These are phyloP conservation scores for Cordyceps javanica DNA, from an alignment of 2,329 filamentous ascomycete genomes.

Conservation along the genomic window DNA sequence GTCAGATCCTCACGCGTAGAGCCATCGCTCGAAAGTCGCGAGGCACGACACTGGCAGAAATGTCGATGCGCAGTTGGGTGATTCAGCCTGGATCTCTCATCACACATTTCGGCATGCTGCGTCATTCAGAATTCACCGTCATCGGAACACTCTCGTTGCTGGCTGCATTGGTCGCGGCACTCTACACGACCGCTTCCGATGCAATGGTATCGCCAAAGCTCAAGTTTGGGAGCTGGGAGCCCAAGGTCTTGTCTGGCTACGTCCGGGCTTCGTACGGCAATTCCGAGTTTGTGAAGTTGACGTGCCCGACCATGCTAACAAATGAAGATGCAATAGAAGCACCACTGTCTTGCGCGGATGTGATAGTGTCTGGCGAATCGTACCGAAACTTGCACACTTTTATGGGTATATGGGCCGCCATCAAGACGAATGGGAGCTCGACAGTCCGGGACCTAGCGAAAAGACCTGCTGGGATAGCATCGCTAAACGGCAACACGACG, in stretches of 20 bases:
- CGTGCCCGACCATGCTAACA: conserved; percentile 58
- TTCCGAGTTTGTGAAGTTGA: conserved; percentile 42
- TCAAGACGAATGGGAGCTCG: conserved; percentile 37
- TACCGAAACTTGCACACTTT: conserved; percentile 66
- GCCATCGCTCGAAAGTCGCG: conserved; percentile 54
- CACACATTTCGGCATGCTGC: conserved; percentile 60
- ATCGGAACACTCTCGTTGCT: conserved; percentile 59
- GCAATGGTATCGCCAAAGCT: conserved; percentile 70
- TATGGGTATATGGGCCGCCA: conserved; percentile 46
- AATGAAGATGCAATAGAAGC: conserved; percentile 32
- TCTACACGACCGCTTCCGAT: conserved; percentile 73
- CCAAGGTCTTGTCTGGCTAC: conserved; percentile 44
- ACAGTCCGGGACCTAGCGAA: conserved; percentile 32
- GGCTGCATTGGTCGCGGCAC: conserved; percentile 58
- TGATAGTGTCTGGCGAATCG: conserved; percentile 63
- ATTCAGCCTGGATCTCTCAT: conserved; percentile 67
- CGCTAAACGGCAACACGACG: conserved; percentile 68
- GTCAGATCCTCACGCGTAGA: conserved; percentile 66
- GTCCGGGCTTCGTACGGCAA: conserved; percentile 62
- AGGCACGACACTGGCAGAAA: conserved; percentile 68
- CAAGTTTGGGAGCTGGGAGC: conserved; percentile 48
- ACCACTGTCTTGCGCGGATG: conserved; percentile 56
- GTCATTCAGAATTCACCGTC: conserved; percentile 56
- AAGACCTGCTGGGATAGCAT: conserved; percentile 55
- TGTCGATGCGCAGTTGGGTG: conserved; percentile 72